Evolutionary conservation across 805 yeast genomes (phyloP).

Genomic region (Ogataea paraovalis): DNA sequence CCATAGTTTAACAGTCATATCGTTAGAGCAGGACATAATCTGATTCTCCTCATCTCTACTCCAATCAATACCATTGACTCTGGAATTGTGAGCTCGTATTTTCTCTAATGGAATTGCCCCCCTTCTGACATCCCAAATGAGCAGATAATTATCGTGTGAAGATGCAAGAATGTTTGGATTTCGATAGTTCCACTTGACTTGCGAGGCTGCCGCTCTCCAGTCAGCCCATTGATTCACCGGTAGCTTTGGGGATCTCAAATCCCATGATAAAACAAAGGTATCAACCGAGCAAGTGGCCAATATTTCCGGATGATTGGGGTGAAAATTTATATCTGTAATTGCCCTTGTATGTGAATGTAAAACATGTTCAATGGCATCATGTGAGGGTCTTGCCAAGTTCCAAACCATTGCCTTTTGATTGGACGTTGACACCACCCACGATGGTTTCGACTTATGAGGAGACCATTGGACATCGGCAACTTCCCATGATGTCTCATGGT

Average conservation of each 20-base stretch:
- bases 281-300: conserved; percentile 93
- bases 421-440: conserved; percentile 91
- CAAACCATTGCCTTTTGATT: conserved; percentile 94
- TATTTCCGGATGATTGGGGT: conserved; percentile 78
- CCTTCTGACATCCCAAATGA: conserved; percentile 84
- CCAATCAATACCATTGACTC: conserved; percentile 88
- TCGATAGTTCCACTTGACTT: conserved; percentile 86
- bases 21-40: conserved; percentile 82
- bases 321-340: conserved; percentile 92
- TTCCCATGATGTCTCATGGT: conserved; percentile 93
- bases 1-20: conserved; percentile 82
- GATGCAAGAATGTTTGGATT: conserved; percentile 79
- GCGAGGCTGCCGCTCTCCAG: conserved; percentile 93
- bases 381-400: conserved; percentile 68
- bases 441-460: conserved; percentile 78
- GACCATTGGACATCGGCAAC: conserved; percentile 99
- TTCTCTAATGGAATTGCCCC: conserved; percentile 71
- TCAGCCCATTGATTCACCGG: conserved; percentile 84
- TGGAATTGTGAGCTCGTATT: conserved; percentile 73
- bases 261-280: conserved; percentile 86
- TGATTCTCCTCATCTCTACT: conserved; percentile 54
- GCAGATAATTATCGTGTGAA: conserved; percentile 75
- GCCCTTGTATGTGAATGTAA: conserved; percentile 90
- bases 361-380: conserved; percentile 76
- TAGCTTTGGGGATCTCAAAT: conserved; percentile 69